Conservation (phyloP, 1,284 basidiomycete species). For the Rhodotorula mucilaginosa region DNA sequence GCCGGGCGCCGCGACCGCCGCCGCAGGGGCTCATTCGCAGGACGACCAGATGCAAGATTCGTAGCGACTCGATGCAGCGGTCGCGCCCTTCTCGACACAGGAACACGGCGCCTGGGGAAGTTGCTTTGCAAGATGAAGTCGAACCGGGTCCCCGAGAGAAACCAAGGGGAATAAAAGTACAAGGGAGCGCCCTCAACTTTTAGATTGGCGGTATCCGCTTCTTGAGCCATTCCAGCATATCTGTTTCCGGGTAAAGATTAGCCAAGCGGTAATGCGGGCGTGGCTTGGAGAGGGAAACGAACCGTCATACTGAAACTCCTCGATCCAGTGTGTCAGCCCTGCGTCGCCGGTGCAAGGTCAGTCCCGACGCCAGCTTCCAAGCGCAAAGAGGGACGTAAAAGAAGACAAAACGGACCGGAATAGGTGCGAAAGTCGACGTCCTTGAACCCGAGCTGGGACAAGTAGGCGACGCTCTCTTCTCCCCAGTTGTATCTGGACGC, state of each 20-base stretch:
- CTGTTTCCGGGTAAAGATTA: neutral
- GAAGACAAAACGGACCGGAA: conserved; percentile 11
- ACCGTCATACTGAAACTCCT: conserved; percentile 1
- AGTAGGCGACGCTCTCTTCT: conserved; percentile 31
- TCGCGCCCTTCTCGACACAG: no score
- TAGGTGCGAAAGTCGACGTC: conserved; percentile 42
- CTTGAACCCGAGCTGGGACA: conserved; percentile 35
- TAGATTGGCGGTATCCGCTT: neutral
- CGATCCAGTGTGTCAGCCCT: conserved; percentile 7
- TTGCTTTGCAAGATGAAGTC: no score
- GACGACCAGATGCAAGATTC: neutral
- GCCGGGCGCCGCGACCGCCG: no score
- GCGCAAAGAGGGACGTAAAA: neutral
- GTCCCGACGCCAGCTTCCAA: no score
- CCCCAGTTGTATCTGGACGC: conserved; percentile 37
- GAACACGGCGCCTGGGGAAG: no score
- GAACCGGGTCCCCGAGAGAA: neutral
- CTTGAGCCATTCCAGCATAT: conserved; percentile 2
- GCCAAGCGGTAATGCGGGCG: no score
- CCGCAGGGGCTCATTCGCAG: neutral
- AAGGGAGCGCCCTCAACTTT: neutral
- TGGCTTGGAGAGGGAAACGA: neutral
- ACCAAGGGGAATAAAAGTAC: neutral
- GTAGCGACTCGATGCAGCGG: neutral
- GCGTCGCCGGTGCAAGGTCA: neutral